Evolutionary conservation across 176 grass and related monocot genomes (phyloP).

Genomic region (Aechmea fasciata): DNA sequence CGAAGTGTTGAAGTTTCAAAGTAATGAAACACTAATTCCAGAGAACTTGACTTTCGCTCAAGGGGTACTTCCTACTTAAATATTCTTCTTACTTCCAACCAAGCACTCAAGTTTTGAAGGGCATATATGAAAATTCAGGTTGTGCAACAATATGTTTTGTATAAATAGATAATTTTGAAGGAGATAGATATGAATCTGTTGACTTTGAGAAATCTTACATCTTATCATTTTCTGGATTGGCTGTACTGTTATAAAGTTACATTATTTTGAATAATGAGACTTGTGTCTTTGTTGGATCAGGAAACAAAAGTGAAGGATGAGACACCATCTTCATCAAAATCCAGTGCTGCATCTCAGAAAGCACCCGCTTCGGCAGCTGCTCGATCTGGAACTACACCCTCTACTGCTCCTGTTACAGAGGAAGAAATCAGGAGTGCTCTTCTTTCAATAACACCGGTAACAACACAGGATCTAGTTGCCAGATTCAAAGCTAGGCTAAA

Average conservation of each 20-base stretch:
- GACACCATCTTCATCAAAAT: slow-evolving; percentile 34
- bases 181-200: background rate
- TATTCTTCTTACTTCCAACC: no score
- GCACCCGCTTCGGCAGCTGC: slow-evolving; percentile 3
- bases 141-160: no score
- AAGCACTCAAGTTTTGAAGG: no score
- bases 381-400: slow-evolving; percentile 14
- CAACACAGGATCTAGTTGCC: slow-evolving; percentile 84
- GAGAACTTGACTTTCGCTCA: no score
- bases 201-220: background rate
- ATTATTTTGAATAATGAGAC: background rate
- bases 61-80: no score
- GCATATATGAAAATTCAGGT: no score
- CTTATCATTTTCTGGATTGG: background rate
- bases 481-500: slow-evolving; percentile 91
- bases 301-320: slow-evolving; percentile 58
- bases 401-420: slow-evolving; percentile 61
- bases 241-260: background rate
- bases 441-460: slow-evolving; percentile 58
- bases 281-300: slow-evolving; percentile 22
- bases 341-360: slow-evolving; percentile 26
- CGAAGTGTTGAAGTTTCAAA: slow-evolving; percentile 1
- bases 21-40: background rate
- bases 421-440: slow-evolving; percentile 90
- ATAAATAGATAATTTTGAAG: no score